Conservation (phyloP, 192 early-diverging fungal species). For the Gigaspora rosea region DNA sequence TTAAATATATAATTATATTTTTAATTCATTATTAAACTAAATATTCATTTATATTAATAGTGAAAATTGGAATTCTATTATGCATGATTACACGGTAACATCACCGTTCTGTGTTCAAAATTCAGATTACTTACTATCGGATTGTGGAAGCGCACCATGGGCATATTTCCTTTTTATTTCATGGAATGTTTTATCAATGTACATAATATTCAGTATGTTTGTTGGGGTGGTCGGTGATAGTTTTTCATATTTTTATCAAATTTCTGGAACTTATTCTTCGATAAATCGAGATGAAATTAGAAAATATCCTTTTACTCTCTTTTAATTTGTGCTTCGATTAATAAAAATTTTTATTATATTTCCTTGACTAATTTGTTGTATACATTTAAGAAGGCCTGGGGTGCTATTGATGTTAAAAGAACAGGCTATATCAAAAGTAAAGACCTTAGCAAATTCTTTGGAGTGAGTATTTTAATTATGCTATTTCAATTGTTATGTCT, state of each 20-base stretch:
- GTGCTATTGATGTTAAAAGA: conserved; percentile 45
- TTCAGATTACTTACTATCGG: conserved; percentile 47
- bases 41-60: conserved; percentile 29
- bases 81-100: conserved; percentile 62
- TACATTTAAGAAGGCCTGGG: conserved; percentile 58
- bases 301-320: conserved; percentile 43
- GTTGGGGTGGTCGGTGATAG: conserved; percentile 64
- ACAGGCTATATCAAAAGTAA: conserved; percentile 53
- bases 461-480: conserved; percentile 42
- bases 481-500: background rate
- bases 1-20: background rate
- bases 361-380: conserved; percentile 36
- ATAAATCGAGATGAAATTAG: conserved; percentile 63
- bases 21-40: background rate
- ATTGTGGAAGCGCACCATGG: conserved; percentile 58
- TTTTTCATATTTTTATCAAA: conserved; percentile 65
- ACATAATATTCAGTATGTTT: conserved; percentile 65
- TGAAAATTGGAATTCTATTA: conserved; percentile 63
- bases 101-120: conserved; percentile 51
- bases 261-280: conserved; percentile 57
- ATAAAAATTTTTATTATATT: background rate
- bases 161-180: conserved; percentile 57
- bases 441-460: conserved; percentile 53
- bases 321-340: background rate
- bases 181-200: conserved; percentile 70